A percentile compares a stretch with the other conserved stretches of the same genome.
These are phyloP conservation scores for Ogataea polymorpha DNA, from an alignment of 805 yeast species.

Conservation along the genomic window DNA sequence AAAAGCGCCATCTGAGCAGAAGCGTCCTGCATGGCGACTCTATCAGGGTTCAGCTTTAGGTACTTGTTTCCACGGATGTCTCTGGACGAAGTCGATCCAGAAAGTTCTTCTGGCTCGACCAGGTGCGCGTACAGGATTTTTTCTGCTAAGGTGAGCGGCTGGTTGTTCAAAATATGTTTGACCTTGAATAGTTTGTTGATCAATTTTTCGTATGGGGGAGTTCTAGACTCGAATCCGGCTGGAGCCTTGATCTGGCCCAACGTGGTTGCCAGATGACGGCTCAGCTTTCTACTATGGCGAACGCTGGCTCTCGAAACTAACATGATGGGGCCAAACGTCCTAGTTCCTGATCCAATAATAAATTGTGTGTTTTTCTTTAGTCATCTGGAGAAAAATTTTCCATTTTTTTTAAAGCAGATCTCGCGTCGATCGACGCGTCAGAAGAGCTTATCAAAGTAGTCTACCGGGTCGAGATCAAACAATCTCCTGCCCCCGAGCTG, in stretches of 20 bases:
- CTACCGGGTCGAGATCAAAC: slow-evolving; percentile 18
- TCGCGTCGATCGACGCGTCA: slow-evolving; percentile 10
- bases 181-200: slow-evolving; percentile 53
- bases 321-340: slow-evolving; percentile 6
- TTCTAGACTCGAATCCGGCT: slow-evolving; percentile 58
- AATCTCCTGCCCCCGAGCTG: slow-evolving; percentile 6
- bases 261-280: slow-evolving; percentile 28
- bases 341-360: slow-evolving; percentile 10
- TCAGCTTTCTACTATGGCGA: slow-evolving; percentile 6
- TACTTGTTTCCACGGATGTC: slow-evolving; percentile 80
- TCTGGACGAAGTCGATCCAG: slow-evolving; percentile 37
- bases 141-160: slow-evolving; percentile 91
- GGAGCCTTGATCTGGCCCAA: slow-evolving; percentile 43
- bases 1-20: slow-evolving; percentile 97
- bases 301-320: slow-evolving; percentile 12
- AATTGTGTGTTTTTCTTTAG: slow-evolving; percentile 7
- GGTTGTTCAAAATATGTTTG: slow-evolving; percentile 30
- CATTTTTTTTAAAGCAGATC: background rate
- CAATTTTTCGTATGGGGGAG: slow-evolving; percentile 86
- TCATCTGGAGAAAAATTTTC: slow-evolving; percentile 14
- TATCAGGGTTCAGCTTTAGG: slow-evolving; percentile 92
- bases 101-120: slow-evolving; percentile 87
- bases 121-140: slow-evolving; percentile 93
- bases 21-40: slow-evolving; percentile 99
- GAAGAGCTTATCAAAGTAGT: slow-evolving; percentile 17